These are phyloP conservation scores for Cucumis cinereus DNA, from an alignment of 306 rosid genomes.

Conservation along the genomic window DNA sequence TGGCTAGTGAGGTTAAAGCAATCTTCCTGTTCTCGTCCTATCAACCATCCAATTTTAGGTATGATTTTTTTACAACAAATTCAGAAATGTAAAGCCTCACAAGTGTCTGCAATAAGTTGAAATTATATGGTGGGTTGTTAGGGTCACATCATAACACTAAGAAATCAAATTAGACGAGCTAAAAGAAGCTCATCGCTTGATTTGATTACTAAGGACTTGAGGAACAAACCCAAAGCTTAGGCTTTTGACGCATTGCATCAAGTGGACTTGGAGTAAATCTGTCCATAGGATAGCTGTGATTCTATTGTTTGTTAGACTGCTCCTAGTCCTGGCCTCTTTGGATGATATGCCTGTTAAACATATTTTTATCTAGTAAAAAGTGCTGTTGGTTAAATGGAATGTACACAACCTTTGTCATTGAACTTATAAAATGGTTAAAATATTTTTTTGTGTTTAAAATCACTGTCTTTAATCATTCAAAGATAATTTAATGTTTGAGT, in stretches of 20 bases:
- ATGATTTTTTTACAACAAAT: neutral
- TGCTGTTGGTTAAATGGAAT: neutral
- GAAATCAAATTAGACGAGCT: neutral
- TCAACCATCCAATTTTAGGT: neutral
- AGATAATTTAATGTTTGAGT: no score
- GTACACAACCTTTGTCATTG: neutral
- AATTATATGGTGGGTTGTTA: neutral
- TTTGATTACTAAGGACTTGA: neutral
- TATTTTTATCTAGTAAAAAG: neutral
- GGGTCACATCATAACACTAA: neutral
- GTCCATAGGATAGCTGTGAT: neutral
- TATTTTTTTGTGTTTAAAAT: no score
- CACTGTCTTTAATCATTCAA: no score
- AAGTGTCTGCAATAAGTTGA: neutral
- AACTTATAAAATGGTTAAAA: no score
- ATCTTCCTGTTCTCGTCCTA: neutral
- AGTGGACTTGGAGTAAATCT: neutral
- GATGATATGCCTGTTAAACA: neutral
- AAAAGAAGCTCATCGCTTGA: neutral
- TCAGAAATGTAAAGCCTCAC: neutral
- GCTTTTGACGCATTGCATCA: neutral
- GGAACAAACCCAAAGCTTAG: neutral
- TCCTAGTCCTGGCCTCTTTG: neutral
- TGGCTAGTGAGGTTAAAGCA: neutral
- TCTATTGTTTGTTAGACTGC: neutral